Evolutionary conservation across 305 asterid species (phyloP).

Genomic region (Fraxinus paxiana): DNA sequence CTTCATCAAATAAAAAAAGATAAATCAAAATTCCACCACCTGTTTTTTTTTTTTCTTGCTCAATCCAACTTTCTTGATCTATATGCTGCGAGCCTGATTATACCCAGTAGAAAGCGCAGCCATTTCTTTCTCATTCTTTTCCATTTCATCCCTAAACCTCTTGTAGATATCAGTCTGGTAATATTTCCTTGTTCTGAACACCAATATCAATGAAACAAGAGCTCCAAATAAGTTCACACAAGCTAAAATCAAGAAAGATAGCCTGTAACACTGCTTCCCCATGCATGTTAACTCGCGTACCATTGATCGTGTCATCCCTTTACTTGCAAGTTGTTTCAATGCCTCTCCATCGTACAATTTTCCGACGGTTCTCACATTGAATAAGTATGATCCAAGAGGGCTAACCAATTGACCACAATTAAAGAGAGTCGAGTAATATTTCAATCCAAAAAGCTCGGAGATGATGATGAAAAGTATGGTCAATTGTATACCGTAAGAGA

Average conservation of each 20-base stretch:
- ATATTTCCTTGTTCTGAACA: slow-evolving; percentile 33
- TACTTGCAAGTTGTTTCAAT: slow-evolving; percentile 28
- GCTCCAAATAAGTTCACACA: slow-evolving; percentile 41
- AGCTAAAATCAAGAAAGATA: slow-evolving; percentile 35
- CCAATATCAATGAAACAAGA: slow-evolving; percentile 37
- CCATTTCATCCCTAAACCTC: slow-evolving; percentile 41
- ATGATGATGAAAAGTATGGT: slow-evolving; percentile 35
- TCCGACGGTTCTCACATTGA: slow-evolving; percentile 42
- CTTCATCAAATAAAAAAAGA: neutral
- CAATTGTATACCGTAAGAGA: slow-evolving; percentile 39
- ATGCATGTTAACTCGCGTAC: slow-evolving; percentile 39
- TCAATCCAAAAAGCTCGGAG: slow-evolving; percentile 42
- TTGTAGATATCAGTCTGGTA: slow-evolving; percentile 41
- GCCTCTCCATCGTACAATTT: slow-evolving; percentile 45
- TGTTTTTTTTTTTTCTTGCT: neutral
- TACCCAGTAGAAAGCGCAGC: neutral
- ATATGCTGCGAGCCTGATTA: neutral
- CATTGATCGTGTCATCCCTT: slow-evolving; percentile 37
- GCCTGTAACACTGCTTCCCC: slow-evolving; percentile 39
- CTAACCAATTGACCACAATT: slow-evolving; percentile 45
- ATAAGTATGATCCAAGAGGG: slow-evolving; percentile 43
- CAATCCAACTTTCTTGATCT: neutral
- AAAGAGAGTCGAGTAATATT: slow-evolving; percentile 40
- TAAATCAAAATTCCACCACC: neutral
- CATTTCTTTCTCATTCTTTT: slow-evolving; percentile 28